Conservation (phyloP, 2,329 filamentous ascomycete species). For the Xenoacremonium recifei region DNA sequence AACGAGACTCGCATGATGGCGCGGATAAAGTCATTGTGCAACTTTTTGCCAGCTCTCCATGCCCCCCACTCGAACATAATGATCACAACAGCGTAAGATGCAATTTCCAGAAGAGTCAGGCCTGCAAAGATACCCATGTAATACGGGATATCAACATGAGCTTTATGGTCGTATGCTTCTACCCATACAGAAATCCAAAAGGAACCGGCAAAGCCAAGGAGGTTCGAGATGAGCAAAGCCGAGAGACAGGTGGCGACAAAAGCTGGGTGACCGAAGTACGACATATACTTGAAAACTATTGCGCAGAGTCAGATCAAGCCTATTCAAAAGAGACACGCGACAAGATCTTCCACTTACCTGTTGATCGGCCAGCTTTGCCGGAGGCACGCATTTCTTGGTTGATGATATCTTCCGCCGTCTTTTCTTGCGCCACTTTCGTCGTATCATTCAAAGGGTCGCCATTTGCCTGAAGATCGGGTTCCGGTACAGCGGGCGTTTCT, state of each 20-base stretch:
- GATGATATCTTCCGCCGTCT: constrained; percentile 40
- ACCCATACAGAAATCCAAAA: constrained; percentile 55
- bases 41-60: constrained; percentile 53
- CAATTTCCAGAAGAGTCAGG: constrained; percentile 42
- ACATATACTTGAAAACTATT: constrained; percentile 49
- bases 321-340: too few species aligned
- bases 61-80: constrained; percentile 53
- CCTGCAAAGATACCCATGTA: constrained; percentile 54
- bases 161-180: constrained; percentile 45
- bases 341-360: constrained; percentile 36
- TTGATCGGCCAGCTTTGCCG: constrained; percentile 43
- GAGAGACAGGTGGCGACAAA: constrained; percentile 40
- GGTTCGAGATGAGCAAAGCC: constrained; percentile 40
- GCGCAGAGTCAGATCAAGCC: constrained; percentile 1
- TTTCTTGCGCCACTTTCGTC: constrained; percentile 35
- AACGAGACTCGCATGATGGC: constrained; percentile 54
- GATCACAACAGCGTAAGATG: constrained; percentile 41
- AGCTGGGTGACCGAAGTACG: constrained; percentile 46
- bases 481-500: constrained; percentile 20
- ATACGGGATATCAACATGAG: constrained; percentile 44
- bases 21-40: constrained; percentile 52
- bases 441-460: constrained; percentile 29
- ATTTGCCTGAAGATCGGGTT: constrained; percentile 27
- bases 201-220: constrained; percentile 40
- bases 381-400: constrained; percentile 48